A percentile compares a stretch with the other conserved stretches of the same genome.
These are phyloP conservation scores for Coemansia sp. DNA, from an alignment of 192 early-diverging fungal genomes.

Conservation along the genomic window DNA sequence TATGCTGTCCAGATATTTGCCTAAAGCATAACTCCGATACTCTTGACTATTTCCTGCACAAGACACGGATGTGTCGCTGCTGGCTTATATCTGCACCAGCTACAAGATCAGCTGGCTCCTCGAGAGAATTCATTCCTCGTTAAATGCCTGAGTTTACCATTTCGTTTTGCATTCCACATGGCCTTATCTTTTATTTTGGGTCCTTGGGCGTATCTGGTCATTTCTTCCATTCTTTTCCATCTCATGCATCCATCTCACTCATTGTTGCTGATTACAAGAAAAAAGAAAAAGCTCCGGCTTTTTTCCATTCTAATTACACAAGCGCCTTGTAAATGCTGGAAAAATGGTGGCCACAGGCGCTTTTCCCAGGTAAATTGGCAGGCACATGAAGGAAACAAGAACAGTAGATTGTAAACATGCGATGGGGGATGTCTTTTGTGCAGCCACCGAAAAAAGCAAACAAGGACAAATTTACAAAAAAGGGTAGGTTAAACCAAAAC, in stretches of 20 bases:
- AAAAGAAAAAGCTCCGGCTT: too few species aligned
- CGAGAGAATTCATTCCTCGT: not conserved
- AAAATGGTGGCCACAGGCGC: not conserved
- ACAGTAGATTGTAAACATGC: too few species aligned
- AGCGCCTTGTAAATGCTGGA: not conserved
- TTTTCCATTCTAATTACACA: not conserved
- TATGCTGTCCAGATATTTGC: not conserved
- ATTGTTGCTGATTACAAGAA: too few species aligned
- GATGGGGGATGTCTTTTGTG: not conserved
- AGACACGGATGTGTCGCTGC: not conserved
- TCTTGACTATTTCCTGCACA: not conserved
- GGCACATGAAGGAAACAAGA: too few species aligned
- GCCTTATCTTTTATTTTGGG: too few species aligned
- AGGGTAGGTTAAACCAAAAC: not conserved
- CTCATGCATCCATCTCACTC: too few species aligned
- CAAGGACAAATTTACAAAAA: too few species aligned
- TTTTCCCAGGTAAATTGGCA: not conserved
- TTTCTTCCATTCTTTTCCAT: too few species aligned
- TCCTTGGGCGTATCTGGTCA: too few species aligned
- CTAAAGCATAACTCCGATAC: not conserved
- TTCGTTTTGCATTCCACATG: too few species aligned
- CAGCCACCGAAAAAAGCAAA: not conserved
- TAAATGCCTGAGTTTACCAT: too few species aligned
- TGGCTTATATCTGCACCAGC: too few species aligned
- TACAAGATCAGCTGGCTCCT: not conserved